Evolutionary conservation across 129 eudicot genomes (phyloP).

Genomic region (Oenanthe sinensis): DNA sequence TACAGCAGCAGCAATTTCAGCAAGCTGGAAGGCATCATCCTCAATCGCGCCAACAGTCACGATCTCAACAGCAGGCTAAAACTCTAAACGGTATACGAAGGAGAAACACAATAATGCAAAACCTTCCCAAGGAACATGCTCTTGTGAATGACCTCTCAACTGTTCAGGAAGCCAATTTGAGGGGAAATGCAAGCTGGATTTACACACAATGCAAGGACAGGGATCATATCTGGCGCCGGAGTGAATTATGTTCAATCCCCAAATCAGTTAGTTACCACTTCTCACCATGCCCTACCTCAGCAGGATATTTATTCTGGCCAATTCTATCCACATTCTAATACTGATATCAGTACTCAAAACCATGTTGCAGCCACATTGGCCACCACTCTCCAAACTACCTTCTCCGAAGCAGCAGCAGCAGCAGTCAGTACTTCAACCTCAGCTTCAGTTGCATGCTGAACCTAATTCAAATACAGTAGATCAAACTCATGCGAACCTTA

Average conservation of each 20-base stretch:
- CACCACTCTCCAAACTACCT: slow-evolving; percentile 19
- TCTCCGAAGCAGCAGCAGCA: slow-evolving; percentile 26
- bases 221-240: slow-evolving; percentile 30
- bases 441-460: slow-evolving; percentile 26
- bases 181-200: slow-evolving; percentile 40
- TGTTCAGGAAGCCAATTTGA: slow-evolving; percentile 29
- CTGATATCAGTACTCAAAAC: slow-evolving; percentile 34
- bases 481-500: slow-evolving; percentile 32
- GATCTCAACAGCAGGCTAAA: slow-evolving; percentile 47
- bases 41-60: slow-evolving; percentile 43
- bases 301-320: slow-evolving; percentile 45
- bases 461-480: slow-evolving; percentile 31
- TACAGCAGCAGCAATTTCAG: slow-evolving; percentile 38
- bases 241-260: slow-evolving; percentile 23
- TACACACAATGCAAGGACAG: slow-evolving; percentile 37
- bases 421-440: slow-evolving; percentile 17
- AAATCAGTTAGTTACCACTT: slow-evolving; percentile 35
- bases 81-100: slow-evolving; percentile 56
- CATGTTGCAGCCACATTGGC: slow-evolving; percentile 19
- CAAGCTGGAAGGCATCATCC: slow-evolving; percentile 61
- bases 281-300: slow-evolving; percentile 37
- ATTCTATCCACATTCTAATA: slow-evolving; percentile 20
- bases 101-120: slow-evolving; percentile 44
- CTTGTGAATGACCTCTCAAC: slow-evolving; percentile 45
- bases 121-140: slow-evolving; percentile 38